Evolutionary conservation across 108 stramenopile species (phyloP), one percentile per base, ranked within the genome.

Genomic region (Epithemia pelagica): DNA sequence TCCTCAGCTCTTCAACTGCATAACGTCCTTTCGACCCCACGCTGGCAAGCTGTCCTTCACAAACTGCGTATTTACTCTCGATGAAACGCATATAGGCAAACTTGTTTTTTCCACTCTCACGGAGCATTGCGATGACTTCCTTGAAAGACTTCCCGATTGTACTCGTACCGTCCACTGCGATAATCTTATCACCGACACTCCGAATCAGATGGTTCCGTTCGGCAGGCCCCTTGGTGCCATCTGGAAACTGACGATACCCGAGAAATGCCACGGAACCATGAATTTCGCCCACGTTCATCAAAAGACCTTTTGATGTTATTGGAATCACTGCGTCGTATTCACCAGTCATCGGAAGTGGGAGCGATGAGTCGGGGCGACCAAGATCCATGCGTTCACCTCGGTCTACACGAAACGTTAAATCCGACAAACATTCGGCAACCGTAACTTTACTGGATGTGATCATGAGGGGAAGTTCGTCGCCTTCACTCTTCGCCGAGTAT

Each of bases 241-340:
- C 74, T 0, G 85, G 79, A 30, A 82, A 69, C 10, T 31, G 65
- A 19, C 89, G 74, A 66, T 86, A 90, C 19, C 83, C 92, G 53
- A 85, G 81, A 75, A 93, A 93, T 1, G 87, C 80, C 18, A 93
- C 92, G 51, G 74, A 76, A 2, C 87, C 87, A 51, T 87, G 54
- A 20, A 85, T 66, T 77, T 93, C 92, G 0, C 89, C 92, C 23
- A 93, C 92, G 75, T 93, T 93, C 80, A 93, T 84, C 85, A 88
- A 73, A 19, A 93, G 69, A 10, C 92, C 89, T 26, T 83, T 79
- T 1, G 88, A 69, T 65, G 92, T 94, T 21, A 90, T 81, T 32
- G 92, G 92, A 26, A 94, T 73, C 55, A 84, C 70, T 0, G 78
- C 86, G 76, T 94, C 92, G 58, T 94, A 94, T 68, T 94, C 92